Conservation (phyloP, 768 basidiomycete genomes). For the Phaeolepiota aurea region DNA sequence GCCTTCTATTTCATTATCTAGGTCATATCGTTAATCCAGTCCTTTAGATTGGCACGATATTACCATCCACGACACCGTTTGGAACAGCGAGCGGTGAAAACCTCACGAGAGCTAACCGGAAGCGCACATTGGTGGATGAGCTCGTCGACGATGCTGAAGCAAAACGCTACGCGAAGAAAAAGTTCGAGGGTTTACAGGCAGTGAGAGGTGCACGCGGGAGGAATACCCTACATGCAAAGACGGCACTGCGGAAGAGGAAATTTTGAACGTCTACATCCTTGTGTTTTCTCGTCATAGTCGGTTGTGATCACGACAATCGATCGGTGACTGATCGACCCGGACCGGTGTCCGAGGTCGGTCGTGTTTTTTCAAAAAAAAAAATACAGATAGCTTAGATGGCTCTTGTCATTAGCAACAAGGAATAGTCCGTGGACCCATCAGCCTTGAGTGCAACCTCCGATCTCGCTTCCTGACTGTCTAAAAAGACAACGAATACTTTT, state of each 20-base stretch:
- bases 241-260: constrained; percentile 53
- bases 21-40: too few relatives aligned
- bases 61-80: constrained; percentile 66
- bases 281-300: not conserved
- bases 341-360: not conserved
- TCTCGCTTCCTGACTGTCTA: constrained; percentile 2
- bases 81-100: constrained; percentile 64
- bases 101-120: constrained; percentile 58
- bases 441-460: constrained; percentile 18
- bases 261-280: not conserved
- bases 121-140: constrained; percentile 83
- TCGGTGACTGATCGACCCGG: not conserved
- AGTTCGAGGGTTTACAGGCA: constrained; percentile 72
- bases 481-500: constrained; percentile 48
- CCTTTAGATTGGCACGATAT: constrained; percentile 68
- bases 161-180: constrained; percentile 83
- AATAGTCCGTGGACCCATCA: constrained; percentile 41
- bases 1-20: constrained; percentile 17
- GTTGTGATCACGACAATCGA: not conserved
- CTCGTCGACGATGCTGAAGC: constrained; percentile 84
- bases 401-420: constrained; percentile 13
- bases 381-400: not conserved
- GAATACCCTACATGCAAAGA: constrained; percentile 60
- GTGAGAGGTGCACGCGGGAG: constrained; percentile 62
- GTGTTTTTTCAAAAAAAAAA: not conserved